Evolutionary conservation across 2,329 filamentous ascomycete genomes (phyloP).

Genomic region (Cercospora berteroae): DNA sequence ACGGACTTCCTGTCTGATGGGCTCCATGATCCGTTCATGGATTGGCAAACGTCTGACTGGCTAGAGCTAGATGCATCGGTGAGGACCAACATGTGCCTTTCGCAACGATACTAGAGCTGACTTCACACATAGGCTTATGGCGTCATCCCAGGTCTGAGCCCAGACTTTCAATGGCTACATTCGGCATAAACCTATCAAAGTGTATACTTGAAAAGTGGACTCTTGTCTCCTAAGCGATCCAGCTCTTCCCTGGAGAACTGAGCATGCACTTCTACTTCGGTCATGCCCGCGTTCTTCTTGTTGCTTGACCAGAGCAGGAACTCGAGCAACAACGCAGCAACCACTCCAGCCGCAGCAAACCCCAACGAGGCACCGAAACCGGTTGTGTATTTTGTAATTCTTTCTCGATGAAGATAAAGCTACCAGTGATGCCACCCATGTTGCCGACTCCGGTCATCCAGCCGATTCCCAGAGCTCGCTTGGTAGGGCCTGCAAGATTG

Average conservation of each 20-base stretch:
- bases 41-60: background rate
- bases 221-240: background rate
- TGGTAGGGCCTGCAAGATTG: constrained; percentile 36
- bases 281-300: background rate
- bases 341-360: constrained; percentile 1
- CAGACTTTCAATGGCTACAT: background rate
- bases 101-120: background rate
- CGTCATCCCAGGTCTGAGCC: background rate
- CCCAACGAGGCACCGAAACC: constrained; percentile 32
- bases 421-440: constrained; percentile 45
- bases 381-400: constrained; percentile 38
- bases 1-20: background rate
- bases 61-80: background rate
- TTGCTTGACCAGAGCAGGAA: background rate
- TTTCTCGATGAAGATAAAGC: constrained; percentile 37
- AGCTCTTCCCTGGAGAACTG: background rate
- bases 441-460: constrained; percentile 44
- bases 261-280: background rate
- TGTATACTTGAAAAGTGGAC: background rate
- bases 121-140: background rate
- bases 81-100: background rate
- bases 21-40: background rate
- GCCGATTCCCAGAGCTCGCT: constrained; percentile 42
- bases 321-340: background rate
- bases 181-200: background rate